Evolutionary conservation across 108 stramenopile genomes (phyloP).

Genomic region (Mayamaea pseudoterrestris): DNA sequence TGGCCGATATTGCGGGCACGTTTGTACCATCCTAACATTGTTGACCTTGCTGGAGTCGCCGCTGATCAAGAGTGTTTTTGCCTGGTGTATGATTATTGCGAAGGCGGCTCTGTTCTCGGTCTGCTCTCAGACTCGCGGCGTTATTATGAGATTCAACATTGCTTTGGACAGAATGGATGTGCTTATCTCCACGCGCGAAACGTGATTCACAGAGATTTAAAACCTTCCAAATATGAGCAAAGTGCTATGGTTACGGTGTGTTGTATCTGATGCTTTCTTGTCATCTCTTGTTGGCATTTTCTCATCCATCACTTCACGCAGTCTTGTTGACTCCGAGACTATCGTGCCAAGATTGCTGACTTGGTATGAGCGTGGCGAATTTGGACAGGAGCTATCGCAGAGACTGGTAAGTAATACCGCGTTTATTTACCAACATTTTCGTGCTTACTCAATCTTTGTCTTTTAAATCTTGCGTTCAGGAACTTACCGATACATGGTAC

Average conservation of each 20-base stretch:
- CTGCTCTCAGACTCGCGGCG: slow-evolving; percentile 14
- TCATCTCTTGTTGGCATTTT: slow-evolving; percentile 32
- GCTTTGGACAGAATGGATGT: slow-evolving; percentile 21
- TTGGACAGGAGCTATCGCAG: slow-evolving; percentile 43
- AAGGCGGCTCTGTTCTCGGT: slow-evolving; percentile 20
- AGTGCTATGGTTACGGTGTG: slow-evolving; percentile 28
- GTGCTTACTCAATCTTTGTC: too few relatives aligned
- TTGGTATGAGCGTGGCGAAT: slow-evolving; percentile 31
- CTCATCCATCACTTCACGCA: too few relatives aligned
- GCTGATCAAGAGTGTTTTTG: slow-evolving; percentile 15
- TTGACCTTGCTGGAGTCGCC: slow-evolving; percentile 12
- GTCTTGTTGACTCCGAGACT: slow-evolving; percentile 31
- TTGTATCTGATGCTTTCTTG: slow-evolving; percentile 33
- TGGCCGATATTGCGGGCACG: slow-evolving; percentile 22
- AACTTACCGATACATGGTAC: slow-evolving; percentile 55
- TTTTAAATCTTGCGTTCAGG: too few relatives aligned
- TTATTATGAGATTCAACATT: slow-evolving; percentile 23
- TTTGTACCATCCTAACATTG: slow-evolving; percentile 27
- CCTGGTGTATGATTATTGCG: slow-evolving; percentile 28
- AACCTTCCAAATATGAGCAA: slow-evolving; percentile 28
- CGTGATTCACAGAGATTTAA: slow-evolving; percentile 17
- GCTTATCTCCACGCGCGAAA: slow-evolving; percentile 28
- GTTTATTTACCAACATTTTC: too few relatives aligned
- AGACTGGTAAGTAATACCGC: too few relatives aligned
- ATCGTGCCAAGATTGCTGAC: slow-evolving; percentile 41